Conservation (phyloP, 768 basidiomycete species). For the Kwoniella europaea region DNA sequence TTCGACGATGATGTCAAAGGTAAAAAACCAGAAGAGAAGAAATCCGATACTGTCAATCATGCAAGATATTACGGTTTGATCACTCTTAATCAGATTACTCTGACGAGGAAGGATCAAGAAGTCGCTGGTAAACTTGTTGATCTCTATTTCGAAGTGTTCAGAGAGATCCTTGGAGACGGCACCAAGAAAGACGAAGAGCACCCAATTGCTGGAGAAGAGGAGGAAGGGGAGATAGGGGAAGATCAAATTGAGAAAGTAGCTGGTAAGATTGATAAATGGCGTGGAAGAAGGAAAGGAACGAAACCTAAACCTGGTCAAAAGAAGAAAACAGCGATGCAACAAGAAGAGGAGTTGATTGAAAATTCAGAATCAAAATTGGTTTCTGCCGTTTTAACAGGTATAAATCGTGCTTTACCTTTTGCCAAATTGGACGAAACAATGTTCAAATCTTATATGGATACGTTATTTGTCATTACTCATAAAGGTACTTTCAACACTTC, state of each 20-base stretch:
- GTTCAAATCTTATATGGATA: slow-evolving; percentile 87
- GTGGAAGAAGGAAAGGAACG: slow-evolving; percentile 57
- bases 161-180: slow-evolving; percentile 76
- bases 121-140: slow-evolving; percentile 81
- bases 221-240: slow-evolving; percentile 51
- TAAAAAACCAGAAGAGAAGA: slow-evolving; percentile 50
- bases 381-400: slow-evolving; percentile 87
- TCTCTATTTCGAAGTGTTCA: slow-evolving; percentile 92
- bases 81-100: slow-evolving; percentile 90
- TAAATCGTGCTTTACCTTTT: slow-evolving; percentile 93
- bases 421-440: slow-evolving; percentile 76
- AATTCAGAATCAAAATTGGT: slow-evolving; percentile 80
- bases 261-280: slow-evolving; percentile 58
- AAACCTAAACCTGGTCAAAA: slow-evolving; percentile 49
- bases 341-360: slow-evolving; percentile 65
- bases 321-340: slow-evolving; percentile 52
- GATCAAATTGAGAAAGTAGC: slow-evolving; percentile 60
- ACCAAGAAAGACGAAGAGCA: slow-evolving; percentile 46
- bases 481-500: slow-evolving; percentile 96
- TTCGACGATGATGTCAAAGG: slow-evolving; percentile 59
- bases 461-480: slow-evolving; percentile 92
- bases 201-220: slow-evolving; percentile 30
- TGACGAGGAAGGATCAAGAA: slow-evolving; percentile 68
- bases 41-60: slow-evolving; percentile 62
- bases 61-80: slow-evolving; percentile 89